These are phyloP conservation scores for Pseudonitzschia pungens DNA, from an alignment of 108 stramenopile genomes.

Conservation along the genomic window DNA sequence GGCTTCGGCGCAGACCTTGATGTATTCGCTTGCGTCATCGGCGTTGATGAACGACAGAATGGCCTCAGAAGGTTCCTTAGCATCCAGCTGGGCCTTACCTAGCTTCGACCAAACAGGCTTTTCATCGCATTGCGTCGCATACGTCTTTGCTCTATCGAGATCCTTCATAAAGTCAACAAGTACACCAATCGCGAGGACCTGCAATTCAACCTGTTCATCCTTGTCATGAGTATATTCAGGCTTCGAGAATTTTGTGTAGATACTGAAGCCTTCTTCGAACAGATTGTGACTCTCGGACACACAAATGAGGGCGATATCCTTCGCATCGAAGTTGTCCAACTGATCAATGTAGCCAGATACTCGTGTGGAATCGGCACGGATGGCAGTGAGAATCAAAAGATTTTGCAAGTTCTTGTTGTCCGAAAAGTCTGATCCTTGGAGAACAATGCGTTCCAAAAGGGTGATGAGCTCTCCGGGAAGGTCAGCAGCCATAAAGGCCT, in stretches of 20 bases:
- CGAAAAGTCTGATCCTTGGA: constrained; percentile 99
- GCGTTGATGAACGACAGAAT: constrained; percentile 98
- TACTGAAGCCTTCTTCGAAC: constrained; percentile 98
- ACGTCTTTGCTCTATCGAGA: constrained; percentile 97
- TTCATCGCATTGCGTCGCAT: constrained; percentile 95
- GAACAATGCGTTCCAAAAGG: constrained; percentile 98
- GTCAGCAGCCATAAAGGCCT: constrained; percentile 99
- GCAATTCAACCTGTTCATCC: constrained; percentile 92
- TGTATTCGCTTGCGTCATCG: constrained; percentile 93
- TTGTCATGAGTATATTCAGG: constrained; percentile 86
- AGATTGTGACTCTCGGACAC: constrained; percentile 98
- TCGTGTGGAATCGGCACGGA: constrained; percentile 91
- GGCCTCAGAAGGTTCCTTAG: constrained; percentile 93
- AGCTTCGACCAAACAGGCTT: constrained; percentile 99
- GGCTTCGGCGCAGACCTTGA: constrained; percentile 93
- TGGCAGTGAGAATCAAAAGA: constrained; percentile 99
- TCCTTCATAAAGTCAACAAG: constrained; percentile 97
- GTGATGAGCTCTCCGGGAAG: constrained; percentile 97
- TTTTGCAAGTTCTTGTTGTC: constrained; percentile 99
- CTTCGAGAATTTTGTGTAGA: constrained; percentile 98
- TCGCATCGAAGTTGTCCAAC: constrained; percentile 99
- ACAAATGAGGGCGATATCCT: constrained; percentile 99
- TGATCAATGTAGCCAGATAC: constrained; percentile 99
- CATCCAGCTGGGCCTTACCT: constrained; percentile 97
- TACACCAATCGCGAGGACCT: constrained; percentile 95